Evolutionary conservation across 805 yeast species (phyloP), one percentile per base, ranked within the genome.

Genomic region (Yamadazyma insecticola): DNA sequence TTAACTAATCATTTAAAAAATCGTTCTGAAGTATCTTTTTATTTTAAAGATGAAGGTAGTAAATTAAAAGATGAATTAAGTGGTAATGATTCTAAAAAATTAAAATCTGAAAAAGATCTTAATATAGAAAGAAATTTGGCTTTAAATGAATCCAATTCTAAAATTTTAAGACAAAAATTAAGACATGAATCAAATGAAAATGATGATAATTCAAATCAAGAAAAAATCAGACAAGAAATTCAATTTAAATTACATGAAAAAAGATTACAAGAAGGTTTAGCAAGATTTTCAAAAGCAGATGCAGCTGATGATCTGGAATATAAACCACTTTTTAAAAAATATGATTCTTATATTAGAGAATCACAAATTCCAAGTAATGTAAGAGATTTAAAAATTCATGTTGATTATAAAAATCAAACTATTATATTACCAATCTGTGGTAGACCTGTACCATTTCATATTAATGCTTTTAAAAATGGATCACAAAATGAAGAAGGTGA

Each of bases 381-480:
- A 13, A 76, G 80, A 48, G 96, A 89, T 53, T 68, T 92, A 55
- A 79, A 79, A 51, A 78, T 90, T 38, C 89, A 82, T 53, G 88
- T 92, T 36, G 98, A 90, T 55, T 70, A 76, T 54, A 86, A 84
- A 50, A 74, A 83, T 36, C 96, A 89, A 60, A 84, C 97, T 1
- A 82, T 90, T 34, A 76, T 90, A 39, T 64, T 90, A 37, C 98
- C 98, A 30, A 82, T 90, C 36, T 76, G 81, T 49, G 98, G 98
- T 41, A 74, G 97, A 50, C 97, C 97, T 1, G 97, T 92, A 31
- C 98, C 98, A 15, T 90, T 92, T 70, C 98, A 90, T 56, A 88
- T 90, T 51, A 87, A 87, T 55, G 70, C 97, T 4, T 89, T 84
- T 63, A 90, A 89, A 51, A 89, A 86, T 53, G 97, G 96, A 29